Base-by-base conservation (phyloP, 1,139 yeast genomes). In the Meyerozyma athensensis region DNA sequence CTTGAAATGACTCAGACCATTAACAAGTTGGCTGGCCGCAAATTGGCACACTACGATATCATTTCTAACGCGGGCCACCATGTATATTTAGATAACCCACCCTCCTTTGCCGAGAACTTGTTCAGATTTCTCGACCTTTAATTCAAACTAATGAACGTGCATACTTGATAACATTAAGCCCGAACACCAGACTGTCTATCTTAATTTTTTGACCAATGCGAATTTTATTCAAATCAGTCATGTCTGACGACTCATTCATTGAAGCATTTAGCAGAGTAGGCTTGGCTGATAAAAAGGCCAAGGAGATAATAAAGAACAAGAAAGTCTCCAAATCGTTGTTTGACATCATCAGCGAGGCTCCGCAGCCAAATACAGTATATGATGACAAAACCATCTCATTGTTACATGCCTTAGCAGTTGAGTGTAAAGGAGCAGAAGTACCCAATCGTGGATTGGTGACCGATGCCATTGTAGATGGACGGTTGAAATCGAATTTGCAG, bases 241-340 rank as follows among this genome's bases (percentile, higher is more conserved):
- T 28, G 32, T 4, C 47, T 13, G 61, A 54, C 35, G 66, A 61
- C 37, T 72, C 66, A 39, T 50, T 68, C 35, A 52, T 57, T n/a
- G 44, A 49, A 24, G 67, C 71, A 37, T 82, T 87, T 50, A 63
- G 70, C 45, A 61, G 67, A 36, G 67, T 85, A 42, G 96, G 96
- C 13, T 76, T 86, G 48, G 77, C 74, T 48, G 94, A 83, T 19
- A 72, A 79, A 48, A 81, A 82, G 56, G 63, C 81, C 38, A 72
- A 74, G 36, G 97, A 92, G 56, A 80, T 87, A 40, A 59, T 78
- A 42, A 90, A 86, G 60, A 92, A 92, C 66, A 81, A 82, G 57
- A 89, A 89, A 58, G 95, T 89, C 26, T 77, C 94, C 14, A 65
- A 67, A 24, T 77, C 95, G 1, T 72, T 92, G 41, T 72, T 68